Evolutionary conservation across 2,329 filamentous ascomycete genomes (phyloP), one percentile per base, ranked within the genome.

Genomic region (Pseudogymnoascus sp.): DNA sequence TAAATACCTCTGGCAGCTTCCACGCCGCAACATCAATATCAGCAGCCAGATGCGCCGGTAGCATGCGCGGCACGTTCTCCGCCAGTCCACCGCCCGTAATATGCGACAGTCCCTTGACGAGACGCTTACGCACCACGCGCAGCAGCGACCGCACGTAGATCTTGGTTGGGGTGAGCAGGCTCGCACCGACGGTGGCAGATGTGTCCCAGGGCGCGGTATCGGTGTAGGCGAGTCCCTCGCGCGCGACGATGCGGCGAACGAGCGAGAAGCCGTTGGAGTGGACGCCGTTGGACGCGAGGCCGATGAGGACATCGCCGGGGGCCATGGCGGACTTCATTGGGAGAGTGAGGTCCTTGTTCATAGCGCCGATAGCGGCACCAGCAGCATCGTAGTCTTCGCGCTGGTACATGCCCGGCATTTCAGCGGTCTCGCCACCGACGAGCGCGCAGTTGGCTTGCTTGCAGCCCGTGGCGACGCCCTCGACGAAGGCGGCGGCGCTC

Each of bases 221-320:
- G 11, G 82, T 79, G 77, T 92, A 97, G 43, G 77, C 77, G 4
- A 97, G 78, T 3, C 86, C 85, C 36, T 87, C 83, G 62, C 82
- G 81, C 68, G 90, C 85, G 65, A 97, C 81, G 69, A 97, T 92
- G 71, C 90, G 90, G 64, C 94, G 88, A 35, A 97, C 88, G n/a
- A 99, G 86, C 0, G 92, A 97, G 80, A 96, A 99, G 57, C 94
- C 94, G 75, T 99, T 99, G 35, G 92, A 97, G 79, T 99, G 94
- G 1, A 93, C 84, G 33, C 94, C 94, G 62, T 84, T 89, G 22
- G 91, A 97, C 9, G 83, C 87, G 9, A 99, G 80, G 20, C 91
- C 94, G 4, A 99, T 80, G 1, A 99, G 82, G 3, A 96, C 79
- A 71, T 99, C 93, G 30, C 93, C 94, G 64, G 82, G 80, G 6